These are phyloP conservation scores for Sungouiozyma ichnusensis DNA, from an alignment of 805 yeast genomes.

Conservation along the genomic window DNA sequence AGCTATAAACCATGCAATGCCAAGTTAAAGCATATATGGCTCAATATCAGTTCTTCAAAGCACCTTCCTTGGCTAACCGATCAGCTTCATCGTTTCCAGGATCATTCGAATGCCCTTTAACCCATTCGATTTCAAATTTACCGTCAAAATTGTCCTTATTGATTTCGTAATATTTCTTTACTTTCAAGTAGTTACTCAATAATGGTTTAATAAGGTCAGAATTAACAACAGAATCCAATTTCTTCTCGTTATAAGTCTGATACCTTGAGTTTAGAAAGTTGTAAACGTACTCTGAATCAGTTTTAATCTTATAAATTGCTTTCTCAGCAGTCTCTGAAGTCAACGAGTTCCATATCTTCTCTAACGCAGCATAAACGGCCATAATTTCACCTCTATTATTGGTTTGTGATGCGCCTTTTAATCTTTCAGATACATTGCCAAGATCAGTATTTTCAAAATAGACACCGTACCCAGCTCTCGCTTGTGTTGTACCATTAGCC, in stretches of 20 bases:
- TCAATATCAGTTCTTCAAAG: slow-evolving; percentile 22
- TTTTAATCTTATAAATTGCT: slow-evolving; percentile 34
- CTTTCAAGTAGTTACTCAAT: slow-evolving; percentile 34
- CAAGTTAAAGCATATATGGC: too few relatives aligned
- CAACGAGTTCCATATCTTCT: slow-evolving; percentile 27
- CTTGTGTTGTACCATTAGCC: slow-evolving; percentile 39
- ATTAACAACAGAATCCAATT: slow-evolving; percentile 18
- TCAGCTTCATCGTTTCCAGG: slow-evolving; percentile 76
- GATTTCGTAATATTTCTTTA: slow-evolving; percentile 31
- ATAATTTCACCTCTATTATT: slow-evolving; percentile 73
- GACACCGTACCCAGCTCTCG: slow-evolving; percentile 59
- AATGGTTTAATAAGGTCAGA: slow-evolving; percentile 23
- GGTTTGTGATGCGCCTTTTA: slow-evolving; percentile 44
- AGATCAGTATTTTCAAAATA: slow-evolving; percentile 48
- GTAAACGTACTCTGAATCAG: slow-evolving; percentile 66
- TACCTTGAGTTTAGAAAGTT: slow-evolving; percentile 50
- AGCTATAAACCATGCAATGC: too few relatives aligned
- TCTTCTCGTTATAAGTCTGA: slow-evolving; percentile 39
- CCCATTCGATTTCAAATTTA: slow-evolving; percentile 44
- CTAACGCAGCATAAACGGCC: slow-evolving; percentile 53
- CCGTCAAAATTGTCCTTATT: slow-evolving; percentile 25
- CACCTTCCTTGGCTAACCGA: slow-evolving; percentile 57
- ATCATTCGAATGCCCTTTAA: slow-evolving; percentile 60
- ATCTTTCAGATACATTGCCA: slow-evolving; percentile 42
- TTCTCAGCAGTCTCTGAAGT: slow-evolving; percentile 9